Percentiles rank a stretch among this genome's conserved stretches.
phyloP scores from a whole-genome alignment of 305 asterid genomes.

The Rubia balearica region DNA sequence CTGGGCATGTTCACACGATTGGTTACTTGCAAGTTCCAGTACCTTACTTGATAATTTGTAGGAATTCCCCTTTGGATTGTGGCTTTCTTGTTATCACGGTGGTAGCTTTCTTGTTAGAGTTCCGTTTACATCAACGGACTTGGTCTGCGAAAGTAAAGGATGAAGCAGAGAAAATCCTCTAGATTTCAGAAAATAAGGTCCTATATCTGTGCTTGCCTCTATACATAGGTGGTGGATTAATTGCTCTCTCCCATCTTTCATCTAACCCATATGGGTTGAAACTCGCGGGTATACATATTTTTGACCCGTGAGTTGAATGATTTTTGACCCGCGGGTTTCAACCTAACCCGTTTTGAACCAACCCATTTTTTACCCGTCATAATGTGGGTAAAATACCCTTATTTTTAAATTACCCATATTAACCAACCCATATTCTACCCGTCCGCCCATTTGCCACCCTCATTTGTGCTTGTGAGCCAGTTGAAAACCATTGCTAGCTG shows the following conservation, averaged over 20 bases:
- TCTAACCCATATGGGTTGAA: slow-evolving; percentile 30
- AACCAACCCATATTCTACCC: background rate
- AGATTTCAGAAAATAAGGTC: slow-evolving; percentile 68
- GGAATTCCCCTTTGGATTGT: slow-evolving; percentile 49
- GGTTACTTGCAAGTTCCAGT: slow-evolving; percentile 63
- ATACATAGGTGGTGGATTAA: slow-evolving; percentile 55
- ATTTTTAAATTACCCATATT: no score
- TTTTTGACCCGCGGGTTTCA: no score
- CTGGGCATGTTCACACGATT: slow-evolving; percentile 74
- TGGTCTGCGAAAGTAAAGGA: slow-evolving; percentile 64
- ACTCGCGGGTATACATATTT: background rate
- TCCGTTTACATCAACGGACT: slow-evolving; percentile 63
- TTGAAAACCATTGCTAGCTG: no score
- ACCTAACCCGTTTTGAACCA: no score
- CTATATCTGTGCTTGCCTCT: slow-evolving; percentile 56
- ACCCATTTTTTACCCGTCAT: no score
- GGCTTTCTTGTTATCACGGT: slow-evolving; percentile 62
- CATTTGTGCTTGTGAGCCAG: no score
- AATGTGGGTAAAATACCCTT: no score
- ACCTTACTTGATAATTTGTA: slow-evolving; percentile 22
- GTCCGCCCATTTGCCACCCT: no score
- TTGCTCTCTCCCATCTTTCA: slow-evolving; percentile 51
- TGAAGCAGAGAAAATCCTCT: slow-evolving; percentile 32
- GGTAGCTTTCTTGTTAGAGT: slow-evolving; percentile 82
- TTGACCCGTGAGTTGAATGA: no score